Evolutionary conservation across 2,329 filamentous ascomycete genomes (phyloP).

Genomic region (Immersiporthe knoxdaviesiana): DNA sequence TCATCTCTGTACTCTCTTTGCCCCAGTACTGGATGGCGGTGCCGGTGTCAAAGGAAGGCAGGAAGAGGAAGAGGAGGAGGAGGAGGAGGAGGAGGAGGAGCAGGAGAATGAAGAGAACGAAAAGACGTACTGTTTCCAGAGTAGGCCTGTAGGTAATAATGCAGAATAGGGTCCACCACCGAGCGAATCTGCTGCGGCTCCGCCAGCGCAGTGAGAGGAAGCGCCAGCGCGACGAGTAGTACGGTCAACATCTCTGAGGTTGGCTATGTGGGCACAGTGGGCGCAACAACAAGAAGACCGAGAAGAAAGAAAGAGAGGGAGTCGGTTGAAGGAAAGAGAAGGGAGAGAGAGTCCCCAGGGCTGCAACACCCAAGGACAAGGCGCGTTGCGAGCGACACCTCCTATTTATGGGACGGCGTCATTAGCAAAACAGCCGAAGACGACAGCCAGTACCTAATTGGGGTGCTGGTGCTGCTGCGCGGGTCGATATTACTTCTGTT

Average conservation of each 20-base stretch:
- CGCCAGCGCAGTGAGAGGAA: conserved; percentile 31
- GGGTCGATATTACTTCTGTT: background rate
- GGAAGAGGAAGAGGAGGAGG: no score
- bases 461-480: background rate
- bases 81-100: no score
- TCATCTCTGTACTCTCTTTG: no score
- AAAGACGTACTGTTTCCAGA: conserved; percentile 43
- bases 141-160: conserved; percentile 55
- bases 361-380: background rate
- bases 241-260: conserved; percentile 11
- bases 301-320: background rate
- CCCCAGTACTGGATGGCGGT: no score
- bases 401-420: background rate
- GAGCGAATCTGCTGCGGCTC: conserved; percentile 55
- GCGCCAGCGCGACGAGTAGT: background rate
- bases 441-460: background rate
- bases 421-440: background rate
- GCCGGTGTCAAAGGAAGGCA: background rate
- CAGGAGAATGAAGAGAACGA: no score
- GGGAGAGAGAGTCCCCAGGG: no score
- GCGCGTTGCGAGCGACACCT: background rate
- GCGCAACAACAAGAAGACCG: background rate
- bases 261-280: background rate
- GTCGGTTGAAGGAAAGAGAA: background rate
- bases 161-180: conserved; percentile 54